Evolutionary conservation across 2,329 filamentous ascomycete genomes (phyloP).

Genomic region (Ophiobolus disseminans): DNA sequence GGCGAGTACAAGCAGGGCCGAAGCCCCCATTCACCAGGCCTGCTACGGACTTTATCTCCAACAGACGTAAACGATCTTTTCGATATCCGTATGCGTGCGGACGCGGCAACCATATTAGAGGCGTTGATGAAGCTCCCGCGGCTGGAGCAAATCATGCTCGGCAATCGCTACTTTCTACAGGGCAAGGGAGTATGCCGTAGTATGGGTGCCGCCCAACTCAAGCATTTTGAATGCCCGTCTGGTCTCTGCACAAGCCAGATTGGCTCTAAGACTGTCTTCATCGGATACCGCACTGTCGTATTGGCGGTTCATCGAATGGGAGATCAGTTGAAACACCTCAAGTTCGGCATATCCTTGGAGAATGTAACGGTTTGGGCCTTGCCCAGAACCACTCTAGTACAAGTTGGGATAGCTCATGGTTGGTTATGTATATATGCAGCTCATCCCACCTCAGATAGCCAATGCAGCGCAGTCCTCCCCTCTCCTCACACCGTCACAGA

Average conservation of each 20-base stretch:
- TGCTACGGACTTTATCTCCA: too few species aligned
- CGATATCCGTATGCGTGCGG: background rate
- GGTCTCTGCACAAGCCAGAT: background rate
- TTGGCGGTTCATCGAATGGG: background rate
- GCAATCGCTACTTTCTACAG: background rate
- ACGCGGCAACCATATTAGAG: too few species aligned
- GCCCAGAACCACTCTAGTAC: background rate
- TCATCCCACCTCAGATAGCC: too few species aligned
- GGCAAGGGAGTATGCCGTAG: background rate
- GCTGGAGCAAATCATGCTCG: background rate
- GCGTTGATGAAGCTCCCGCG: background rate
- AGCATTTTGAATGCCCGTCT: background rate
- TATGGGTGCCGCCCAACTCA: background rate
- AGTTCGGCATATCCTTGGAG: background rate
- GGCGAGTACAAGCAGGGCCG: background rate
- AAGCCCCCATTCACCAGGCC: background rate
- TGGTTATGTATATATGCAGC: background rate
- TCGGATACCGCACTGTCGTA: background rate
- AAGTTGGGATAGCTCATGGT: background rate
- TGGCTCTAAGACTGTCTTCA: background rate
- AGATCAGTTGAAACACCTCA: background rate
- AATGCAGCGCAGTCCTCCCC: too few species aligned
- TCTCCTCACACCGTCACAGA: too few species aligned
- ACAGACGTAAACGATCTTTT: background rate
- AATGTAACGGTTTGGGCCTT: too few species aligned